A percentile compares a stretch with the other conserved stretches of the same genome.
phyloP scores from a whole-genome alignment of 805 yeast species.

The Hemisphaericaspora nanyangensis region DNA sequence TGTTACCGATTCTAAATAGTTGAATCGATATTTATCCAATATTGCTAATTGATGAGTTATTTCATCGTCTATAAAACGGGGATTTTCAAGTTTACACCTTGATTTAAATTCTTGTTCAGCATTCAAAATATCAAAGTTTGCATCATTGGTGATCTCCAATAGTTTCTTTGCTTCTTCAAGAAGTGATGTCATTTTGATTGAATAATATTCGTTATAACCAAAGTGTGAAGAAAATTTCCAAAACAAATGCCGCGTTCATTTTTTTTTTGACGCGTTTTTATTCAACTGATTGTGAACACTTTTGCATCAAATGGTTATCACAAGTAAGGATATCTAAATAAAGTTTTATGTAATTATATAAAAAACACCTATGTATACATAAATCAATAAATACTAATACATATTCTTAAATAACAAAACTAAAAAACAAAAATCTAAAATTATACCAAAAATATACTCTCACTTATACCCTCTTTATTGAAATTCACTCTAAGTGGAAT shows the following conservation, averaged over 20 bases:
- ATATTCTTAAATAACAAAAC: no score
- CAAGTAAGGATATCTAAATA: no score
- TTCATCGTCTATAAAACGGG: constrained; percentile 31
- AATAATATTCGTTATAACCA: no score
- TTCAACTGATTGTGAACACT: no score
- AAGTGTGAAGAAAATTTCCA: no score
- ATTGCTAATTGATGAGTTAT: constrained; percentile 35
- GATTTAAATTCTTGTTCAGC: constrained; percentile 14
- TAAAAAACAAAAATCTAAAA: no score
- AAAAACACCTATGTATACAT: neutral
- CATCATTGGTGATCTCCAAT: neutral
- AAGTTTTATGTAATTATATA: neutral
- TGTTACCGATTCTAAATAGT: constrained; percentile 69
- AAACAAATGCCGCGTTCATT: no score
- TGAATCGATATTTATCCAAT: constrained; percentile 55
- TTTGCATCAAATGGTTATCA: no score
- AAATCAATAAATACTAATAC: neutral
- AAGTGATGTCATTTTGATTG: no score
- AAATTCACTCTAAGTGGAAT: constrained; percentile 10
- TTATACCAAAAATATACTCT: no score
- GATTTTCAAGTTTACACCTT: constrained; percentile 17
- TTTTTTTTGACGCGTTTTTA: no score
- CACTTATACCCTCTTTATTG: neutral
- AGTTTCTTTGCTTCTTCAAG: no score
- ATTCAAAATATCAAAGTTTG: constrained; percentile 3